Percentiles rank a stretch among this genome's conserved stretches.
phyloP scores from a whole-genome alignment of 192 early-diverging fungal species.

The Thamnidium elegans region DNA sequence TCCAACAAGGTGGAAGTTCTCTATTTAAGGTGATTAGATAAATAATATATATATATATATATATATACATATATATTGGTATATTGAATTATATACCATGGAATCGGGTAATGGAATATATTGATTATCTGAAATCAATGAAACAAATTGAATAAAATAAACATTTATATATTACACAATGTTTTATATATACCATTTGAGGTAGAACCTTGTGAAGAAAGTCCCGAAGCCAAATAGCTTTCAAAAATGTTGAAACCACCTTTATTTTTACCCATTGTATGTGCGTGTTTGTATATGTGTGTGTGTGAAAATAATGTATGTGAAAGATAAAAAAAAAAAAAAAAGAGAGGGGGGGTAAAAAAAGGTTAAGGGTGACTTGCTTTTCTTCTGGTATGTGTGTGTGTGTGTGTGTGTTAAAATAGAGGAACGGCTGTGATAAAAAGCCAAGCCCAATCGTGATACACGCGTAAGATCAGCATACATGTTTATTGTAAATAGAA shows the following conservation, averaged over 20 bases:
- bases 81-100: too few relatives aligned
- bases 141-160: neutral
- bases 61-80: too few relatives aligned
- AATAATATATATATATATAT: too few relatives aligned
- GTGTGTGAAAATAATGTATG: neutral
- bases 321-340: neutral
- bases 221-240: constrained; percentile 16
- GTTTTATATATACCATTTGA: neutral
- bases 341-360: neutral
- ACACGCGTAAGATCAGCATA: neutral
- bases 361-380: too few relatives aligned
- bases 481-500: neutral
- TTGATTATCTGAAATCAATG: neutral
- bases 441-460: too few relatives aligned
- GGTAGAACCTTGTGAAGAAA: neutral
- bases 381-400: neutral
- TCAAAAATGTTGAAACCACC: constrained; percentile 12
- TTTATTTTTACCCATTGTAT: constrained; percentile 26
- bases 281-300: neutral
- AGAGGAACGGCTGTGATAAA: too few relatives aligned
- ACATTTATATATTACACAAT: neutral
- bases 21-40: constrained; percentile 16
- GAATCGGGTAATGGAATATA: constrained; percentile 26
- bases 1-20: constrained; percentile 47
- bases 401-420: too few relatives aligned